Evolutionary conservation across 106 monocot species (phyloP), one percentile per base, ranked within the genome.

Genomic region (Platanthera guangdongensis): DNA sequence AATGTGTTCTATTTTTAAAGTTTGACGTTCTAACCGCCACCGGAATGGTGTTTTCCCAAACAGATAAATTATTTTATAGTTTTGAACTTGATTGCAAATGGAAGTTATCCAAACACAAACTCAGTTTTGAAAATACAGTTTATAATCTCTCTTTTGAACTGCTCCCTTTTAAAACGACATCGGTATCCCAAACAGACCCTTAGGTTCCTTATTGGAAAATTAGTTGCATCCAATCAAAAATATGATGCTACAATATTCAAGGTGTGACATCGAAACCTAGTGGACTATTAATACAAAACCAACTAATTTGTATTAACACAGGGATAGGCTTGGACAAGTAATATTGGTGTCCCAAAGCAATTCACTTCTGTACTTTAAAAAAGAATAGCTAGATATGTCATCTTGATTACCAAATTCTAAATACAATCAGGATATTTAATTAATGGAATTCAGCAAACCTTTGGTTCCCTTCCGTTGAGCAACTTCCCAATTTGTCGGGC

Each of bases 401-500:
- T 76, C 51, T 39, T 39, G 39, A 50, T 59, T 6, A n/a, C 18
- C 15, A 59, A 59, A 7, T 19, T 59, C 59, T 59, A 59, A 59
- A 19, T 15, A 53, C 32, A 12, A 62, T 22, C 18, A 3, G 7
- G 18, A 0, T 59, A 4, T 59, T 21, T 16, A 59, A 59, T 59
- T 59, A 19, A 59, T 13, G 18, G 18, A 16, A 59, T 13, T 54
- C 0, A 30, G 47, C 78, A 68, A 80, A 97, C 96, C 97, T 97
- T 97, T 50, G 97, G 97, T 75, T 97, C 97, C 71, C 80, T 93
- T 72, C 97, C 97, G 84, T 97, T 97, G 74, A 97, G 79, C 50
- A 97, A 76, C 75, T 97, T 97, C 14, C 97, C 97, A 64, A 97
- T 97, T 69, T 97, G 97, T 79, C 97, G 93, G 75, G 93, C 97